Percentiles rank a stretch among this genome's conserved stretches.
phyloP scores from a whole-genome alignment of 2,329 filamentous ascomycete species.

The Trichoderma koningii region DNA sequence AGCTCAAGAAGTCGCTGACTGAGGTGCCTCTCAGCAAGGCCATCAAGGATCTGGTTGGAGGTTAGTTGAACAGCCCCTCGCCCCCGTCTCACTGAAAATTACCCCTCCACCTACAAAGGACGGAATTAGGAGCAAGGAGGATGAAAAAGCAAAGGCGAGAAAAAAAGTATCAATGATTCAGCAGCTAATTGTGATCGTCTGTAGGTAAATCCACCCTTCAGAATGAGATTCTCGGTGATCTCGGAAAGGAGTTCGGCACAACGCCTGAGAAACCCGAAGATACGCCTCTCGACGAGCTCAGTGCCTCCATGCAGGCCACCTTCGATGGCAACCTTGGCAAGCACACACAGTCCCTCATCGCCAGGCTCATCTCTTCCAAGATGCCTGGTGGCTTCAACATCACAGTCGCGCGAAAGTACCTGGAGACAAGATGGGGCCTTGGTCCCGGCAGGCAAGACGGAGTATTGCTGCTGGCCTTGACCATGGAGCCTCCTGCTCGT shows the following conservation, averaged over 20 bases:
- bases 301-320: slow-evolving; percentile 94
- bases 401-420: slow-evolving; percentile 89
- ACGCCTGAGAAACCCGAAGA: slow-evolving; percentile 99
- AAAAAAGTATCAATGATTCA: background rate
- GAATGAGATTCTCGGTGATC: slow-evolving; percentile 96
- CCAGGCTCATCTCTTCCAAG: slow-evolving; percentile 94
- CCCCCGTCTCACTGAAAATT: too few species aligned
- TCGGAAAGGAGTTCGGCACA: slow-evolving; percentile 97
- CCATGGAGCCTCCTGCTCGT: slow-evolving; percentile 87
- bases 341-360: slow-evolving; percentile 89
- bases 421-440: slow-evolving; percentile 92
- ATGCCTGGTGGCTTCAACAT: slow-evolving; percentile 99
- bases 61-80: slow-evolving; percentile 55
- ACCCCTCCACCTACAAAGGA: background rate
- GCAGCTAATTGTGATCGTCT: slow-evolving; percentile 25
- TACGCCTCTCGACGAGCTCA: slow-evolving; percentile 90
- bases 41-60: slow-evolving; percentile 97
- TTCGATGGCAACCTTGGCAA: slow-evolving; percentile 98
- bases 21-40: slow-evolving; percentile 94
- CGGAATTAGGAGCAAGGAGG: too few species aligned
- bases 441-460: slow-evolving; percentile 86
- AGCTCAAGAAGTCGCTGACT: slow-evolving; percentile 88
- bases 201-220: slow-evolving; percentile 96
- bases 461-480: slow-evolving; percentile 82
- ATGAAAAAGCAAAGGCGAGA: background rate